Conservation (phyloP, 345 rosid species). For the Camelina sativa region DNA sequence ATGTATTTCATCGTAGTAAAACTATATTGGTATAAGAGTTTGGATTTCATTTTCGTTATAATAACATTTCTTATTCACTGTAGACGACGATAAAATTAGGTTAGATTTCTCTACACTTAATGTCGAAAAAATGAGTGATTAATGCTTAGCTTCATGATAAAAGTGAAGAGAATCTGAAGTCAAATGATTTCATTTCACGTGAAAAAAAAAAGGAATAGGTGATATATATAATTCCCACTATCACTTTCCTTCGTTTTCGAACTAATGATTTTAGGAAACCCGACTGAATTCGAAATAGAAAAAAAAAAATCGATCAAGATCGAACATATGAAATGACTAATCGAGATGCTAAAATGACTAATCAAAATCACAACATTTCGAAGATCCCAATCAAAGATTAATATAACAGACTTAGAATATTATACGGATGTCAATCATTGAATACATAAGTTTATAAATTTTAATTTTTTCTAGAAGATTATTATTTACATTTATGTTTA, state of each 20-base stretch:
- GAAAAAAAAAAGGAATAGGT: not conserved
- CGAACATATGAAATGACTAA: no score
- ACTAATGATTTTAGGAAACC: not conserved
- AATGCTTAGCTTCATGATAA: not conserved
- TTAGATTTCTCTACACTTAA: not conserved
- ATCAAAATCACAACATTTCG: no score
- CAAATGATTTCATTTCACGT: conserved; percentile 7
- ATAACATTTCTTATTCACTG: not conserved
- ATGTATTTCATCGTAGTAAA: not conserved
- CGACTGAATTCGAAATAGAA: not conserved
- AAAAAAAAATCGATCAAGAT: not conserved
- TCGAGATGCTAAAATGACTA: no score
- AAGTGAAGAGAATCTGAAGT: not conserved
- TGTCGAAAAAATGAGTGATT: not conserved
- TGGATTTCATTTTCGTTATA: not conserved
- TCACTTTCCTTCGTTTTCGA: not conserved
- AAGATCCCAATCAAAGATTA: no score
- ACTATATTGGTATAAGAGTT: not conserved
- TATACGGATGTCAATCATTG: no score
- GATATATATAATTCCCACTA: not conserved
- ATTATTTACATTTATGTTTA: no score
- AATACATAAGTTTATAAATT: no score
- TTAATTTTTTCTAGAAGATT: no score
- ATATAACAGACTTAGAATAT: no score
- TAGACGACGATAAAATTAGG: not conserved